Base-by-base conservation (phyloP, 495 filamentous ascomycete species). In the Aspergillus nanangensis region DNA sequence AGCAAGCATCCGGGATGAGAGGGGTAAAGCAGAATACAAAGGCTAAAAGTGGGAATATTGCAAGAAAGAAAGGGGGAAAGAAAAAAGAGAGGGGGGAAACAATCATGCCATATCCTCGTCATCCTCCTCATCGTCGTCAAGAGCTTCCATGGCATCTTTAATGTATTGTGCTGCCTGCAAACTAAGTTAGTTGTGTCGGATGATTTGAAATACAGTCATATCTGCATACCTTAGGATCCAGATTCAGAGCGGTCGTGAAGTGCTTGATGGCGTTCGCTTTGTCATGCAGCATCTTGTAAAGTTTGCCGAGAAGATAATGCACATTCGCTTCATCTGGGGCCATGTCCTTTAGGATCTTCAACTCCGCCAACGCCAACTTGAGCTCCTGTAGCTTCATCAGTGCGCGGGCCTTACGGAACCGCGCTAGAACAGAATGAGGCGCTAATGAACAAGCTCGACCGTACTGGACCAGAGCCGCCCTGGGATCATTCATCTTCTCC, bases 261-360 rank as follows among this genome's bases (percentile, higher is more conserved):
- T 95, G 88, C 54, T 86, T 82, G 41, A 98, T 88, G 31, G 94
- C 90, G 48, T 79, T 76, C 50, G 76, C 78, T 65, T 87, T 92
- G 55, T 95, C 83, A 39, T 79, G 78, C 45, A 95, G 52, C 50
- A 71, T 76, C 70, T 94, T 95, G 64, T 94, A 91, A 46, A 94
- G 66, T 62, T 84, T 89, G 10, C 90, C 93, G 3, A 97, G 77
- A 29, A 91, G 74, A 67, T 93, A 98, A 63, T 96, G 92, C 20
- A 98, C 92, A 55, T 90, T 95, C 17, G 94, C 88, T 59, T 95
- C 91, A 56, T 98, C 90, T 1, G 94, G 93, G 25, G 89, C 90
- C 43, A 94, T 74, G 47, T 95, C 89, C 61, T 92, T 89, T 46
- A 97, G 69, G 9, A 90, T 74, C 62, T 83, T 79, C 37, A 98